These are phyloP conservation scores for Puccinia coronata DNA, from an alignment of 1,284 basidiomycete genomes.

Conservation along the genomic window DNA sequence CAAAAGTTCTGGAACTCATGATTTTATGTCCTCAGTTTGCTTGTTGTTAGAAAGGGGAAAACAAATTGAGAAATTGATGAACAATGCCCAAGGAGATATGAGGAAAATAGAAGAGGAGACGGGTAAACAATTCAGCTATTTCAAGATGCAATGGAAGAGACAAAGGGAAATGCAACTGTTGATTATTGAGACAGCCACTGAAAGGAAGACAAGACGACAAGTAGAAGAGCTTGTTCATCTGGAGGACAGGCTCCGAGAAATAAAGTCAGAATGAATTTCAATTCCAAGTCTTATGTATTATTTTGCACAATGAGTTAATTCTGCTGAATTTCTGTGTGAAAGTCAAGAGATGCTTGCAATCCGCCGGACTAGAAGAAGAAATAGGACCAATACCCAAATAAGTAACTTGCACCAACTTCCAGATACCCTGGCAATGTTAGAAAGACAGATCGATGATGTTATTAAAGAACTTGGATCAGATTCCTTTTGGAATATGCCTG, in stretches of 20 bases:
- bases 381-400: background rate
- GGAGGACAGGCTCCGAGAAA: background rate
- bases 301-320: background rate
- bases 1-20: background rate
- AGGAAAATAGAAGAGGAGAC: background rate
- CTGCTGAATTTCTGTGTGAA: background rate
- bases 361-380: background rate
- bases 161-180: background rate
- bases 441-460: background rate
- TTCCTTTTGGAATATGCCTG: background rate
- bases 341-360: background rate
- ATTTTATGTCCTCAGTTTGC: background rate
- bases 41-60: background rate
- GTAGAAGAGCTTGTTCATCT: background rate
- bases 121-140: background rate
- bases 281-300: background rate
- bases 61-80: constrained; percentile 1
- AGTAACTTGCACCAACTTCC: background rate
- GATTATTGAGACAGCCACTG: background rate
- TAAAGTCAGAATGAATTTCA: background rate
- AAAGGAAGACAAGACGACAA: background rate
- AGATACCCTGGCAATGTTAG: background rate
- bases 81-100: background rate
- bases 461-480: background rate
- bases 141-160: background rate